Base-by-base conservation (phyloP, 176 grass and related monocot genomes). In the Phoenix dactylifera region DNA sequence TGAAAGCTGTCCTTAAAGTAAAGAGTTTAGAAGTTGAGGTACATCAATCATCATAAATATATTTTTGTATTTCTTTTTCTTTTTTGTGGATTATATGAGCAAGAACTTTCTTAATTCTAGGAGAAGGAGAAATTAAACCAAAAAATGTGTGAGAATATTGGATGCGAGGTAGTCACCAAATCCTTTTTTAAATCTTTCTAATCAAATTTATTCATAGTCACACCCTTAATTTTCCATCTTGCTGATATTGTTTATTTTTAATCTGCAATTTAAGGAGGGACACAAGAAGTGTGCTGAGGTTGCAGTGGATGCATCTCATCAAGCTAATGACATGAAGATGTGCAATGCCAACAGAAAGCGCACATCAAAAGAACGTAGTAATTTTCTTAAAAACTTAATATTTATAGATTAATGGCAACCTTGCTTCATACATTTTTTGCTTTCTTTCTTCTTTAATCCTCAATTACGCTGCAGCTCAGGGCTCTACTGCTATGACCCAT, bases 21-120 rank as follows among this genome's bases (percentile, higher is more conserved):
- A 85, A 82, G 80, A 67, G 78, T 39, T 66, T 57, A 4, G 78
- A 85, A 54, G 24, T 82, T 39, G 75, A 82, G 86, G 81, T 89
- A 44, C 59, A 39, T 44, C 59, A 62, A 5, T 19, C 29, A 62
- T 18, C n/a, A 24, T 50, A 0, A 9, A 57, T 19, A 6, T 29
- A 22, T 66, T 26, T 24, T 50, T 61, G 22, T 24, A 49, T 18
- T 22, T 54, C n/a, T 35, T 51, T 62, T 4, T 55, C 28, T 23
- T 16, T 53, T 22, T 54, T 18, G 25, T 15, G 15, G 57, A 28
- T 28, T 59, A 17, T 63, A 49, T 16, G 18, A 19, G n/a, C 22
- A 20, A 58, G 55, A 57, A 22, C 20, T 19, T n/a, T 18, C 58
- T 18, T 16, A 54, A 18, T 29, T 55, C 18, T 61, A 55, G 54